Percentiles rank a stretch among this genome's conserved stretches.
phyloP scores from a whole-genome alignment of 2,329 filamentous ascomycete genomes.

The Ascochyta lentis region DNA sequence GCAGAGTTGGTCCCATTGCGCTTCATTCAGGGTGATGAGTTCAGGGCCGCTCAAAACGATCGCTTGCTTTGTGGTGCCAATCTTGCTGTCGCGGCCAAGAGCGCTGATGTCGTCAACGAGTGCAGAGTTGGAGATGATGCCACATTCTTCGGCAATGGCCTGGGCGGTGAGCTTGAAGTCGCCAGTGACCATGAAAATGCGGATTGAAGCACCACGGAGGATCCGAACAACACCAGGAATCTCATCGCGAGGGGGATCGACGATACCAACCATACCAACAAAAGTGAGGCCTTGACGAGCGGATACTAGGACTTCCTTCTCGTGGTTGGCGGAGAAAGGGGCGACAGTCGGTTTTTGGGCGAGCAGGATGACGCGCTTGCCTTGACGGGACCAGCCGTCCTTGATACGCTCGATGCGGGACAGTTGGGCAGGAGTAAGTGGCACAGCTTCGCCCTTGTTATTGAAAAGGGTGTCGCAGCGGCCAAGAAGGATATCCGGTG shows the following conservation, averaged over 20 bases:
- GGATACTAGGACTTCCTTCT: slow-evolving; percentile 64
- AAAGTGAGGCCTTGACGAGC: slow-evolving; percentile 59
- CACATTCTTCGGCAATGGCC: slow-evolving; percentile 74
- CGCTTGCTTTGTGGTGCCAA: slow-evolving; percentile 29
- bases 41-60: slow-evolving; percentile 53
- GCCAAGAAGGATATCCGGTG: slow-evolving; percentile 74
- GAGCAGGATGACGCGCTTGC: slow-evolving; percentile 71
- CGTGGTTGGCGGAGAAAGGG: slow-evolving; percentile 57
- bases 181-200: slow-evolving; percentile 83
- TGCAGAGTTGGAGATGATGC: slow-evolving; percentile 67
- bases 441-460: slow-evolving; percentile 59
- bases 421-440: slow-evolving; percentile 57
- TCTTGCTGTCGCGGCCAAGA: slow-evolving; percentile 51
- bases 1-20: slow-evolving; percentile 72
- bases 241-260: slow-evolving; percentile 66
- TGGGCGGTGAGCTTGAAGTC: slow-evolving; percentile 78
- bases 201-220: slow-evolving; percentile 72
- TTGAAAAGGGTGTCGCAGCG: slow-evolving; percentile 66
- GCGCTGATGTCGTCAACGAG: slow-evolving; percentile 62
- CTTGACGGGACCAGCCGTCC: slow-evolving; percentile 71
- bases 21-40: slow-evolving; percentile 68
- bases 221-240: slow-evolving; percentile 66
- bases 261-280: slow-evolving; percentile 64
- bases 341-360: slow-evolving; percentile 64
- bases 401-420: slow-evolving; percentile 65